These are phyloP conservation scores for Blepharisma undulans DNA, from an alignment of 169 alveolate species.

Conservation along the genomic window DNA sequence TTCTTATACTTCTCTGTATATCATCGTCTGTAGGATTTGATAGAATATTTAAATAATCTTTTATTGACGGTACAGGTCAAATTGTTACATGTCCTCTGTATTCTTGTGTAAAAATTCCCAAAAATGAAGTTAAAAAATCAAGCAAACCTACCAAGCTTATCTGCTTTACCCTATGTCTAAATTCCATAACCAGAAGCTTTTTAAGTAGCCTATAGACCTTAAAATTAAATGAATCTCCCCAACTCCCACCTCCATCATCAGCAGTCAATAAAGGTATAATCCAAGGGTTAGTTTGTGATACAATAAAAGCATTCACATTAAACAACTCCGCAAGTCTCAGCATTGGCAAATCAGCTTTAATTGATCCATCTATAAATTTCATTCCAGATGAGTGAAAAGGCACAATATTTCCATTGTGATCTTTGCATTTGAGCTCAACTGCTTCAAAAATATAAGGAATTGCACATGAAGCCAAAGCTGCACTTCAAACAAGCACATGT, in stretches of 20 bases:
- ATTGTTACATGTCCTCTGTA: slow-evolving; percentile 68
- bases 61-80: slow-evolving; percentile 54
- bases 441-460: slow-evolving; percentile 72
- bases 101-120: slow-evolving; percentile 44
- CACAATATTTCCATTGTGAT: slow-evolving; percentile 51
- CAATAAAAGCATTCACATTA: slow-evolving; percentile 73
- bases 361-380: slow-evolving; percentile 63
- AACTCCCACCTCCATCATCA: slow-evolving; percentile 37
- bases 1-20: slow-evolving; percentile 37
- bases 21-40: slow-evolving; percentile 55
- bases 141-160: slow-evolving; percentile 42
- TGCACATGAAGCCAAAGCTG: slow-evolving; percentile 66
- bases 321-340: slow-evolving; percentile 68
- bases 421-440: slow-evolving; percentile 64
- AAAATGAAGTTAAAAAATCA: slow-evolving; percentile 24
- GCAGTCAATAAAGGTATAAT: slow-evolving; percentile 59
- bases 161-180: slow-evolving; percentile 44
- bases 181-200: slow-evolving; percentile 47
- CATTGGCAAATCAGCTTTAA: slow-evolving; percentile 73
- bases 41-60: slow-evolving; percentile 55
- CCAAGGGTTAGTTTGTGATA: slow-evolving; percentile 66
- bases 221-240: slow-evolving; percentile 54
- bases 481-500: slow-evolving; percentile 67
- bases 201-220: slow-evolving; percentile 41
- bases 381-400: slow-evolving; percentile 41